Conservation (phyloP, 371 early-diverging fungal genomes). For the Phascolomyces articulosus region DNA sequence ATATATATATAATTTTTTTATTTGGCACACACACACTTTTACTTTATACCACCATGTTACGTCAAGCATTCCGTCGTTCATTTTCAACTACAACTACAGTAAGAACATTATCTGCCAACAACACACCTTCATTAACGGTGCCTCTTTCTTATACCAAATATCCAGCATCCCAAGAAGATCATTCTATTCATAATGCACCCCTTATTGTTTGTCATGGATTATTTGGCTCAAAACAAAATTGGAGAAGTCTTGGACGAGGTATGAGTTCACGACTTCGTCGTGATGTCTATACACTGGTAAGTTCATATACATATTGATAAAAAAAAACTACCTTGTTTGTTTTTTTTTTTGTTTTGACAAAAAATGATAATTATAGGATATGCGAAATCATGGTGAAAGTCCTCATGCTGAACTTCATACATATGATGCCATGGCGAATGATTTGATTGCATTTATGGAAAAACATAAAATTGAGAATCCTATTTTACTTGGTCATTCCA, state of each 20-base stretch:
- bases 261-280: conserved; percentile 63
- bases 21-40: too few relatives aligned
- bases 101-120: neutral
- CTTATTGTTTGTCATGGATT: conserved; percentile 77
- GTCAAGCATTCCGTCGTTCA: conserved; percentile 3
- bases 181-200: conserved; percentile 10
- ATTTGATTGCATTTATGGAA: conserved; percentile 68
- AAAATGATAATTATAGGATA: conserved; percentile 55
- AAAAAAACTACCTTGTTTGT: neutral
- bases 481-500: conserved; percentile 88
- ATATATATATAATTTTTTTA: too few relatives aligned
- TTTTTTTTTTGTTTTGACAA: conserved; percentile 1
- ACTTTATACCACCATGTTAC: neutral
- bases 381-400: conserved; percentile 95
- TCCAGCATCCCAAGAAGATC: neutral
- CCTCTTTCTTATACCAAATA: conserved; percentile 13
- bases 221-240: conserved; percentile 95
- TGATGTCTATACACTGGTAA: conserved; percentile 67
- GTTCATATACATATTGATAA: neutral
- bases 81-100: neutral
- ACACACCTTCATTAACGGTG: neutral
- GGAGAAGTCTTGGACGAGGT: conserved; percentile 83
- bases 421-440: conserved; percentile 82
- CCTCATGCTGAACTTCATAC: conserved; percentile 70
- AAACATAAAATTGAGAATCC: conserved; percentile 56